Evolutionary conservation across 257 asterid species (phyloP), one percentile per base, ranked within the genome.

Genomic region (Solanum paucissectum): DNA sequence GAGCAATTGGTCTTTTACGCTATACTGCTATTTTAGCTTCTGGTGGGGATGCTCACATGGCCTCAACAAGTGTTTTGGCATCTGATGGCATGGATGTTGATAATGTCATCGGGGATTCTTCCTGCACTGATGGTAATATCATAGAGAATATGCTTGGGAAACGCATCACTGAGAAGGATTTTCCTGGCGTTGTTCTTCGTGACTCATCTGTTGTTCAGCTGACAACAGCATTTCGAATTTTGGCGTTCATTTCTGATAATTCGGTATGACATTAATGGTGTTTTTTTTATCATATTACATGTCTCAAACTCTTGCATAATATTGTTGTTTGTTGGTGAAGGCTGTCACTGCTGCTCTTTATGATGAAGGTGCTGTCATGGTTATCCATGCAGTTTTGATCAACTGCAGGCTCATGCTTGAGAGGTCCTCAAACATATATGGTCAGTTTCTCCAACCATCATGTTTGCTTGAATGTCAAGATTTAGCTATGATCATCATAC

Each of bases 31-130:
- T 95, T 74, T 88, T 97, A 93, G 98, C 96, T 87, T 97, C 99
- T 84, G 99, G 99, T 79, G 98, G 98, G 87, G 99, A 97, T 87
- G 96, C 95, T 69, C 98, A 95, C 90, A 93, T 95, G 98, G 97
- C 96, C 81, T 92, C 98, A 84, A 91, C 96, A 90, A 95, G 98
- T 85, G 94, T 95, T 91, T 88, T 97, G 88, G 92, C 99, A 87
- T 96, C 99, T 90, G 99, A 96, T 92, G 91, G 92, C 94, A 93
- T 96, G 98, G 99, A 97, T 87, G 98, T 93, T 77, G 99, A 97
- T 83, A 93, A 92, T 92, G 95, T 95, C 86, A 96, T 94, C 87
- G 99, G 98, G 87, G 98, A 95, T 91, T 92, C 94, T 89, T 91
- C 98, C 88, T 89, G 91, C 87, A 85, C 88, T 74, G 99, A 96